Conservation (phyloP, 2,329 filamentous ascomycete species). For the Ceratocystis papillata region DNA sequence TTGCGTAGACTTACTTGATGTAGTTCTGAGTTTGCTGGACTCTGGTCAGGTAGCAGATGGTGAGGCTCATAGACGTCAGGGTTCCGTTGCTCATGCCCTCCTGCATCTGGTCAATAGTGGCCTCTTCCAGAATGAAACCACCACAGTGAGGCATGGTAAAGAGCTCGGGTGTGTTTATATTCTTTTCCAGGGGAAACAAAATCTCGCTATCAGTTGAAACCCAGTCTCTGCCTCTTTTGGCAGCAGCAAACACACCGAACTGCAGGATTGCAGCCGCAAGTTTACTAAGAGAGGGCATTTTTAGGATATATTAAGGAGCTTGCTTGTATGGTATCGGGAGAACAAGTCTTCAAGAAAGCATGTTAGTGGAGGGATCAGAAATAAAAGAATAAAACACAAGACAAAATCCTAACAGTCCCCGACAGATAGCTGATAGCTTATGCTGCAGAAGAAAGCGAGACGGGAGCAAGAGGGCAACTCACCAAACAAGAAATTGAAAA, state of each 20-base stretch:
- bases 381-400: too few species aligned
- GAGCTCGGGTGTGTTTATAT: conserved; percentile 32
- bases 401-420: too few species aligned
- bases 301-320: neutral
- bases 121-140: conserved; percentile 54
- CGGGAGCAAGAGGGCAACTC: too few species aligned
- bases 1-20: conserved; percentile 41
- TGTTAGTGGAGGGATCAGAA: too few species aligned
- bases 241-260: neutral
- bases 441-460: too few species aligned
- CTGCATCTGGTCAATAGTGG: conserved; percentile 58
- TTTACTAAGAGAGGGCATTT: neutral
- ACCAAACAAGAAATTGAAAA: too few species aligned
- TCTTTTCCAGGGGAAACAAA: conserved; percentile 32
- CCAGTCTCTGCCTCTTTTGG: neutral
- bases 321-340: neutral
- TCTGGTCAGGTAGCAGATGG: conserved; percentile 52
- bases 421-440: too few species aligned
- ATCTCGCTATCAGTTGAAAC: neutral
- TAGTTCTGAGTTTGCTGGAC: conserved; percentile 53
- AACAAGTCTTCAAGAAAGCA: too few species aligned
- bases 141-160: conserved; percentile 56
- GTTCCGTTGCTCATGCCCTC: conserved; percentile 42
- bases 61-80: conserved; percentile 48
- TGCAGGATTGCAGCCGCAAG: neutral